Evolutionary conservation across 495 filamentous ascomycete genomes (phyloP), one percentile per base, ranked within the genome.

Genomic region (Penicillium argentinense): DNA sequence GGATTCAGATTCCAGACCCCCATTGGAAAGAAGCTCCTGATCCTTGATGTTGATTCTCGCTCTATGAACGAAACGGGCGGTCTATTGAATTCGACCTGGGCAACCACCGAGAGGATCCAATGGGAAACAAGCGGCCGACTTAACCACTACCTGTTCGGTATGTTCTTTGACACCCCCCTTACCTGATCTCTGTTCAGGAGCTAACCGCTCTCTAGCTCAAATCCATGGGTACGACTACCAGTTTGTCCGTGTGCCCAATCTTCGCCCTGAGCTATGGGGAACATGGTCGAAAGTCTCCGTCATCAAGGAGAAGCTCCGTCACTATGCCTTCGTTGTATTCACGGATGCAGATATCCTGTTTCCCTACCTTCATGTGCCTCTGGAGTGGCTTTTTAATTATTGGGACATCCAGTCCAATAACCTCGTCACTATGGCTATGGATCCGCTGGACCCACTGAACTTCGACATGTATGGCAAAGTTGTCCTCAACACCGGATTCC

Each of bases 181-280:
- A 22, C 29, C 7, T 4, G n/a, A 41, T 32, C 43, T 28, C n/a
- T n/a, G n/a, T 28, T 12, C 5, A 30, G 9, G 16, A 3, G 12
- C 33, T 19, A 19, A 36, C 33, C 5, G 11, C 11, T 11, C 5
- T 36, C n/a, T 25, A 74, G 72, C 76, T 28, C 61, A 49, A 39
- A 73, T 80, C 33, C 76, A 80, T 55, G 73, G 73, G 46, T 78
- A 80, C 64, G 68, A 75, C 43, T 80, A 80, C 66, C 69, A 75
- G 47, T 71, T 78, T 28, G 57, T 77, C 42, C 65, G 62, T 11
- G 57, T 65, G 5, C 22, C 51, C 7, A 17, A 18, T 1, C 17
- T 42, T 27, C n/a, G n/a, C n/a, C 28, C 33, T 24, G 40, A 43
- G 32, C 62, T 67, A 36, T 66, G 61, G 21, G 62, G 65, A 26